A percentile compares a stretch with the other conserved stretches of the same genome.
These are phyloP conservation scores for Exophiala sideris DNA, from an alignment of 2,329 filamentous ascomycete genomes.

Conservation along the genomic window DNA sequence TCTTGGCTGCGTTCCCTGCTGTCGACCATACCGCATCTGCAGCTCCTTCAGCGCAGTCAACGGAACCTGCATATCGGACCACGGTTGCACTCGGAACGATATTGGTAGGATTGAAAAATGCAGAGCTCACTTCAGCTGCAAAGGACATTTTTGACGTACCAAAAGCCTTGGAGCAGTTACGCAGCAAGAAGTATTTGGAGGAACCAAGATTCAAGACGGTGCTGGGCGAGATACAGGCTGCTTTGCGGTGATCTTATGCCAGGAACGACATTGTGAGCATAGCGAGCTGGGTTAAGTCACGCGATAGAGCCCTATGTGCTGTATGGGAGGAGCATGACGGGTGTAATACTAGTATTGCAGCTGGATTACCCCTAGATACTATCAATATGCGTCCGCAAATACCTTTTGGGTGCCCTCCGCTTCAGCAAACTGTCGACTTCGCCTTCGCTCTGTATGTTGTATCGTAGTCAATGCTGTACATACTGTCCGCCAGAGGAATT, in stretches of 20 bases:
- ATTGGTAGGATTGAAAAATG: conserved; percentile 53
- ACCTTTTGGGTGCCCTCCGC: too few relatives aligned
- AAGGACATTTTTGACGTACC: conserved; percentile 56
- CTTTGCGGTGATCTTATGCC: conserved; percentile 10
- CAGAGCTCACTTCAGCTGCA: conserved; percentile 56
- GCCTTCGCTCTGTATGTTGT: too few relatives aligned
- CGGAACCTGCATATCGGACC: conserved; percentile 77
- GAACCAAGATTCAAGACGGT: conserved; percentile 61
- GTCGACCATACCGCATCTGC: conserved; percentile 23
- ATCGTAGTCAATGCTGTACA: too few relatives aligned
- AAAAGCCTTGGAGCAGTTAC: conserved; percentile 45
- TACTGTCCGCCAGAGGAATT: too few relatives aligned
- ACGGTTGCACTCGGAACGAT: conserved; percentile 82
- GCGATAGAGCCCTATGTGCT: not conserved
- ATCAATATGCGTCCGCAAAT: too few relatives aligned
- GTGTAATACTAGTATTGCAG: too few relatives aligned
- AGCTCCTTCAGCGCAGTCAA: conserved; percentile 61
- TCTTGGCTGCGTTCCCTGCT: conserved; percentile 46
- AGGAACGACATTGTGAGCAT: not conserved
- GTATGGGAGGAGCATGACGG: not conserved
- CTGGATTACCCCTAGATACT: too few relatives aligned
- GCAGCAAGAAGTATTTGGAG: conserved; percentile 49
- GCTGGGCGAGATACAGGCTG: conserved; percentile 54
- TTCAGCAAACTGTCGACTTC: too few relatives aligned
- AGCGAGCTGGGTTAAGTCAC: too few relatives aligned